Evolutionary conservation across 2,329 filamentous ascomycete genomes (phyloP).

Genomic region (Ophiostoma tasmaniense): DNA sequence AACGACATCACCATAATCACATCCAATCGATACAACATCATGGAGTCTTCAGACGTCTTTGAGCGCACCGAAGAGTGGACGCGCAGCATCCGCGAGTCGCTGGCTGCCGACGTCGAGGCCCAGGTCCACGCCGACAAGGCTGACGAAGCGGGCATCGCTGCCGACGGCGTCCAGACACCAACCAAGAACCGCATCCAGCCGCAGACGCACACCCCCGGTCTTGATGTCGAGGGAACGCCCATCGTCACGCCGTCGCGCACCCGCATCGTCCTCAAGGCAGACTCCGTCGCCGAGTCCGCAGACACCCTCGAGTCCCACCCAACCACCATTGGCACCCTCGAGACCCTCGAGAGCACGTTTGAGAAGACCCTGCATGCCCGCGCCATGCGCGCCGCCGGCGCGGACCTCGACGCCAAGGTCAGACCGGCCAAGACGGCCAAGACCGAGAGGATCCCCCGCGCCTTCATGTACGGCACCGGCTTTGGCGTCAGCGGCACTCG

Average conservation of each 20-base stretch:
- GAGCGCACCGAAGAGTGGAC: constrained; percentile 51
- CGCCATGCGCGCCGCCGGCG: constrained; percentile 4
- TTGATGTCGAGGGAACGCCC: neutral
- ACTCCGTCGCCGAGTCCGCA: neutral
- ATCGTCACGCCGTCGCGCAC: constrained; percentile 10
- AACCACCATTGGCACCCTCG: neutral
- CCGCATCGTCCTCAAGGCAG: neutral
- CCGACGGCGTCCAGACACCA: neutral
- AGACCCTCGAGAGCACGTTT: constrained; percentile 9
- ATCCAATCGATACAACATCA: neutral
- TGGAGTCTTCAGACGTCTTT: constrained; percentile 10
- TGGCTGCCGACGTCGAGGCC: constrained; percentile 45
- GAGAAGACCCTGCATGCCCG: constrained; percentile 1
- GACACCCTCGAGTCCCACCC: neutral
- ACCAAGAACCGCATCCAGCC: neutral
- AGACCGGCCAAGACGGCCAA: no score
- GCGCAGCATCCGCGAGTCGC: constrained; percentile 46
- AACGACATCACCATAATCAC: neutral
- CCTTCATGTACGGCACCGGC: constrained; percentile 17
- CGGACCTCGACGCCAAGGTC: neutral
- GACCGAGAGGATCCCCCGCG: constrained; percentile 17
- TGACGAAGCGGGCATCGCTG: no score
- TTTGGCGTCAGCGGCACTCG: constrained; percentile 32
- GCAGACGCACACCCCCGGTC: neutral
- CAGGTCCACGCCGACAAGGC: constrained; percentile 46